These are phyloP conservation scores for Leptodermis oblonga DNA, from an alignment of 257 asterid genomes.

Conservation along the genomic window DNA sequence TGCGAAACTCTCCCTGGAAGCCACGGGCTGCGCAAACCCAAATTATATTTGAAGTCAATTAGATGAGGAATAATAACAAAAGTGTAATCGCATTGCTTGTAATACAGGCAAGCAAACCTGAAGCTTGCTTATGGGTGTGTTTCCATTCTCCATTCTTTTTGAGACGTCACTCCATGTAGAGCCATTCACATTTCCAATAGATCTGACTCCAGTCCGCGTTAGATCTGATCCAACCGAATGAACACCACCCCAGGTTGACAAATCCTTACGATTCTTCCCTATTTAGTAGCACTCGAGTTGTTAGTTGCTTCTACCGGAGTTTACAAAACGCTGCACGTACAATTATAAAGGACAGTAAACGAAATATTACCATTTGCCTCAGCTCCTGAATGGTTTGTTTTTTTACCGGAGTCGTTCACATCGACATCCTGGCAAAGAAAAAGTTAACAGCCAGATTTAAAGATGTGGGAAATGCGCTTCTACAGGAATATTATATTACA, in stretches of 20 bases:
- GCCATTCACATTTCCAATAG: conserved; percentile 38
- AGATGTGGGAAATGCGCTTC: conserved; percentile 1
- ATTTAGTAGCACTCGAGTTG: conserved; percentile 7
- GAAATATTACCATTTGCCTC: conserved; percentile 32
- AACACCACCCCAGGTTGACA: conserved; percentile 90
- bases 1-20: conserved; percentile 75
- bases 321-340: background rate
- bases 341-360: conserved; percentile 11
- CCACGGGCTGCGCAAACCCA: conserved; percentile 50
- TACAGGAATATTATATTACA: background rate
- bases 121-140: conserved; percentile 72
- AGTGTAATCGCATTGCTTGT: background rate
- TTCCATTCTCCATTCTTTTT: conserved; percentile 45
- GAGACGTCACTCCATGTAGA: conserved; percentile 45
- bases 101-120: conserved; percentile 37
- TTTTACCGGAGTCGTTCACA: conserved; percentile 34
- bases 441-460: conserved; percentile 9
- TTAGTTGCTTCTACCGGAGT: background rate
- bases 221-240: conserved; percentile 88
- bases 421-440: conserved; percentile 52
- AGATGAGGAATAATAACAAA: background rate
- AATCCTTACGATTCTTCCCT: conserved; percentile 51
- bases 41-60: background rate
- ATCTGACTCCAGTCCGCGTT: conserved; percentile 61
- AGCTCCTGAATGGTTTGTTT: conserved; percentile 31